Percentiles rank a stretch among this genome's conserved stretches.
These are phyloP conservation scores for Suillus spraguei DNA, from an alignment of 768 basidiomycete genomes.

Conservation along the genomic window DNA sequence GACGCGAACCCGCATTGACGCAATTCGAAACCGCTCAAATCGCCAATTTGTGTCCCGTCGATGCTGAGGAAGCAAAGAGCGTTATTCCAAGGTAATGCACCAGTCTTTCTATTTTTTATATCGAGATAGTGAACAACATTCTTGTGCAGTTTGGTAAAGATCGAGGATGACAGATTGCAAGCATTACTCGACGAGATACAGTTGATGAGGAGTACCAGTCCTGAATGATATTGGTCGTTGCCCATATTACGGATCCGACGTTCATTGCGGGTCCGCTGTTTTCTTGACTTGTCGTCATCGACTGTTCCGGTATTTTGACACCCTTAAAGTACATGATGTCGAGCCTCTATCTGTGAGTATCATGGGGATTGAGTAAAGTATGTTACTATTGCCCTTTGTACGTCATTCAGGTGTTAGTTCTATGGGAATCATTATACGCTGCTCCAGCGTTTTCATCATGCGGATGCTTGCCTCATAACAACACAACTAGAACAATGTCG, in stretches of 20 bases:
- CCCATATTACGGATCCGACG: not conserved
- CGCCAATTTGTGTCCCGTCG: constrained; percentile 86
- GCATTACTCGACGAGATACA: constrained; percentile 84
- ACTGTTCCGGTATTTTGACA: not conserved
- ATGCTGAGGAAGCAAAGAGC: constrained; percentile 90
- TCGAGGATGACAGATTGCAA: constrained; percentile 87
- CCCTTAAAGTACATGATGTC: not conserved
- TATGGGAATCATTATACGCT: not conserved
- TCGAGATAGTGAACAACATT: not conserved
- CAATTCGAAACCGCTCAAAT: constrained; percentile 94
- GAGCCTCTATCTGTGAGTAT: not conserved
- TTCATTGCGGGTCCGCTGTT: not conserved
- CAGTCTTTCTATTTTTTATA: not conserved
- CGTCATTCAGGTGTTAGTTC: not conserved
- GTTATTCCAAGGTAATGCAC: constrained; percentile 75
- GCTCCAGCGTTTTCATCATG: not conserved
- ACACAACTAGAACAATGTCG: not conserved
- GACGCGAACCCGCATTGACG: constrained; percentile 77
- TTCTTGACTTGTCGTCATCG: not conserved
- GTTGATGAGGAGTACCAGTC: constrained; percentile 87
- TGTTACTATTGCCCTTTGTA: not conserved
- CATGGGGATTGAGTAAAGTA: not conserved
- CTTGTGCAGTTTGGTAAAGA: constrained; percentile 58
- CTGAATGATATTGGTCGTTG: constrained; percentile 34
- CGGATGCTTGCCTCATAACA: not conserved